Evolutionary conservation across 371 early-diverging fungal species (phyloP).

Genomic region (Blakeslea trispora): DNA sequence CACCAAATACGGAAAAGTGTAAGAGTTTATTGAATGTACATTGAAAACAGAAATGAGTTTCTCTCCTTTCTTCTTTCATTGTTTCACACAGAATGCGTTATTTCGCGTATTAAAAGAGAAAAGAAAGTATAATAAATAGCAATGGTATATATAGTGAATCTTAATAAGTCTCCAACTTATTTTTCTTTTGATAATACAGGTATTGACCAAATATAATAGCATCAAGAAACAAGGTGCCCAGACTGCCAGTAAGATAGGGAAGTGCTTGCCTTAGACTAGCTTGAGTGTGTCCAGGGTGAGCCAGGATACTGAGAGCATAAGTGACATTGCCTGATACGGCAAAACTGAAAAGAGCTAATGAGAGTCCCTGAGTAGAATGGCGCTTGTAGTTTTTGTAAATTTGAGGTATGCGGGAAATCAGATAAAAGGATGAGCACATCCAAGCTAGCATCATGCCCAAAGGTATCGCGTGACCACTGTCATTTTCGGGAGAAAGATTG

Average conservation of each 20-base stretch:
- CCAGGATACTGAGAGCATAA: constrained; percentile 61
- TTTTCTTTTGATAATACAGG: constrained; percentile 22
- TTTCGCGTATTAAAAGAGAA: too few relatives aligned
- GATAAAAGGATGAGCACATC: constrained; percentile 63
- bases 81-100: too few relatives aligned
- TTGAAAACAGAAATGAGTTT: too few relatives aligned
- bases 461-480: neutral
- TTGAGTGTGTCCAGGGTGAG: constrained; percentile 41
- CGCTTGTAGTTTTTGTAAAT: constrained; percentile 59
- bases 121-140: too few relatives aligned
- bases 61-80: too few relatives aligned
- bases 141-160: too few relatives aligned
- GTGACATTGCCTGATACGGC: constrained; percentile 69
- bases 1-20: too few relatives aligned
- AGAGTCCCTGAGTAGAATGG: constrained; percentile 64
- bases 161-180: too few relatives aligned
- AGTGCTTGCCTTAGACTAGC: constrained; percentile 27
- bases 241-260: constrained; percentile 38
- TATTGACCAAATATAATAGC: constrained; percentile 37
- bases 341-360: constrained; percentile 63
- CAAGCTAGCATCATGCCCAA: constrained; percentile 63
- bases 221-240: constrained; percentile 38
- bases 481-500: neutral
- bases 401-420: constrained; percentile 69
- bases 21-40: too few relatives aligned